Conservation (phyloP, 2,329 filamentous ascomycete species). For the Cladophialophora psammophila region DNA sequence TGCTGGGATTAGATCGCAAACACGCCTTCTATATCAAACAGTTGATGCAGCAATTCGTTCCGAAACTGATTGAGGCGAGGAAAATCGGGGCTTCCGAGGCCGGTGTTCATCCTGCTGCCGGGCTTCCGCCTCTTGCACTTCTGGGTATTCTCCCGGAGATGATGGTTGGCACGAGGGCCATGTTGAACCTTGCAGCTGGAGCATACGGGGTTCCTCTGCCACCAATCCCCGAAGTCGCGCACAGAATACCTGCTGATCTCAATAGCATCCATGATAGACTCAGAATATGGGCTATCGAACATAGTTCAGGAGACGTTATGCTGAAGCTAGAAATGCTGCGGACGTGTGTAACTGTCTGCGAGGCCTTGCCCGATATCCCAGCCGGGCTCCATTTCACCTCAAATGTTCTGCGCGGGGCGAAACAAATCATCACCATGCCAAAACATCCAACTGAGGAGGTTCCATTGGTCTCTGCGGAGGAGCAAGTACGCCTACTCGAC, state of each 20-base stretch:
- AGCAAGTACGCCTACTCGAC: conserved; percentile 82
- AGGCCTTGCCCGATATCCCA: conserved; percentile 88
- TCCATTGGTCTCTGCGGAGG: conserved; percentile 64
- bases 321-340: conserved; percentile 87
- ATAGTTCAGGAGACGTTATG: conserved; percentile 74
- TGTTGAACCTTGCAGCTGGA: conserved; percentile 50
- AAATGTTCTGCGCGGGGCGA: conserved; percentile 78
- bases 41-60: conserved; percentile 80
- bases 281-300: conserved; percentile 30
- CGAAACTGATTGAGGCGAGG: conserved; percentile 85
- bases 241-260: conserved; percentile 21
- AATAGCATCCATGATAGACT: conserved; percentile 24
- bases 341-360: conserved; percentile 91
- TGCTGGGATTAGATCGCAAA: conserved; percentile 82
- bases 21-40: conserved; percentile 90
- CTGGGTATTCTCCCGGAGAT: conserved; percentile 38
- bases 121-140: conserved; percentile 71
- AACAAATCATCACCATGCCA: conserved; percentile 75
- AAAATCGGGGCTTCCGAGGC: conserved; percentile 95
- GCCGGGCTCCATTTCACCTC: conserved; percentile 89
- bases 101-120: conserved; percentile 91
- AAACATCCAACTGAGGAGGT: conserved; percentile 51
- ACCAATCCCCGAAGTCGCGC: conserved; percentile 16
- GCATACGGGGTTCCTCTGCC: conserved; percentile 51
- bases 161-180: conserved; percentile 51